phyloP scores from a whole-genome alignment of 306 rosid genomes.

The Hippophae tibetana region DNA sequence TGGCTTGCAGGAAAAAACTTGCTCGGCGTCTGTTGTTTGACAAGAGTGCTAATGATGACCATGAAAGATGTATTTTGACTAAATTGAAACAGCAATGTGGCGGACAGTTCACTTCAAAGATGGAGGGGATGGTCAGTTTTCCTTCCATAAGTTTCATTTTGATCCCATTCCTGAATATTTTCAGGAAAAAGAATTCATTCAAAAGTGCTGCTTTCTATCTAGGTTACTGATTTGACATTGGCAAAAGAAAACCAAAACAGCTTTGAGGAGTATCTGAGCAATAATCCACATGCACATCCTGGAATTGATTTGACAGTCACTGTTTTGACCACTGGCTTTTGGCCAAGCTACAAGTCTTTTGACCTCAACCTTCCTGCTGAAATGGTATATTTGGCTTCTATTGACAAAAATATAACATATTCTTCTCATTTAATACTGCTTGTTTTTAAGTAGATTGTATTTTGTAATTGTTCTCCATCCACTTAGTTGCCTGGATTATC shows the following conservation, averaged over 20 bases:
- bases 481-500: too few relatives aligned
- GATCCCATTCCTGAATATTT: background rate
- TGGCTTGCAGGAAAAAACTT: constrained; percentile 41
- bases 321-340: constrained; percentile 43
- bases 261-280: constrained; percentile 39
- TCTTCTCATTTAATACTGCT: too few relatives aligned
- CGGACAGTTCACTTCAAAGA: constrained; percentile 48
- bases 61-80: constrained; percentile 46
- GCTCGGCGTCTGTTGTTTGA: constrained; percentile 51
- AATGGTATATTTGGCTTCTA: constrained; percentile 22
- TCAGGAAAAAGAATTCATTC: background rate
- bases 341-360: constrained; percentile 50
- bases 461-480: too few relatives aligned
- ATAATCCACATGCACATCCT: constrained; percentile 28
- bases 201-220: constrained; percentile 3
- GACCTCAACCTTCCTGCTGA: constrained; percentile 49
- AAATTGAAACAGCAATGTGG: constrained; percentile 50
- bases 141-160: background rate
- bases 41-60: constrained; percentile 49
- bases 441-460: too few relatives aligned
- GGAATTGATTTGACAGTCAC: constrained; percentile 47
- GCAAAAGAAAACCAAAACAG: constrained; percentile 41
- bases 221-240: constrained; percentile 46
- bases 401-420: background rate
- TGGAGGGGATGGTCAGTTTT: constrained; percentile 44